These are phyloP conservation scores for Agroathelia rolfsii DNA, from an alignment of 1,284 basidiomycete genomes.

Conservation along the genomic window DNA sequence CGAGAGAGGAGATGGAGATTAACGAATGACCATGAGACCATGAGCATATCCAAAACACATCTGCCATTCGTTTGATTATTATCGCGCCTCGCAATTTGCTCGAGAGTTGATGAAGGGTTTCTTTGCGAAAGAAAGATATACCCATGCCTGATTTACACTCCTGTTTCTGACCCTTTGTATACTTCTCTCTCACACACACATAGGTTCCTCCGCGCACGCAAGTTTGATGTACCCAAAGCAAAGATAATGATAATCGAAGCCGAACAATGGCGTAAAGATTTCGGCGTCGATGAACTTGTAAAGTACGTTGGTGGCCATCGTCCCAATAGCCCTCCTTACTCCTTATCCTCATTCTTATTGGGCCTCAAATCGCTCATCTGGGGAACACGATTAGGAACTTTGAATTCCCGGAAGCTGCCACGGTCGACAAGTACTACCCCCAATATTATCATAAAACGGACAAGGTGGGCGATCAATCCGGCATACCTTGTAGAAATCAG, in stretches of 20 bases:
- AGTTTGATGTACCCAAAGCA: constrained; percentile 78
- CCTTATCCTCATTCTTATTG: constrained; percentile 1
- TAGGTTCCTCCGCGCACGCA: constrained; percentile 87
- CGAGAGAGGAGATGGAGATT: neutral
- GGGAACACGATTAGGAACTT: constrained; percentile 83
- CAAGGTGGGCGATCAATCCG: constrained; percentile 43
- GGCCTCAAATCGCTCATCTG: too few species aligned
- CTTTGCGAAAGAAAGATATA: too few species aligned
- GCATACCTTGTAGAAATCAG: too few species aligned
- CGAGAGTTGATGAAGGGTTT: too few species aligned
- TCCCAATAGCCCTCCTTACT: constrained; percentile 10
- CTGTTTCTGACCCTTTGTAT: too few species aligned
- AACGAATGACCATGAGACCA: constrained; percentile 3
- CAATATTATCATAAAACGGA: constrained; percentile 97
- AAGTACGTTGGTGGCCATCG: constrained; percentile 39
- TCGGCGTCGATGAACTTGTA: constrained; percentile 81
- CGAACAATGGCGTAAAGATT: constrained; percentile 89
- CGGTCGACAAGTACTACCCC: constrained; percentile 90
- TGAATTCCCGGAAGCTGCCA: constrained; percentile 76
- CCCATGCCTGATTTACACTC: too few species aligned
- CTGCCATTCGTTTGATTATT: constrained; percentile 2
- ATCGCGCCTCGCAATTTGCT: too few species aligned
- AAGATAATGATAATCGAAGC: constrained; percentile 79
- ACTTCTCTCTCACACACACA: too few species aligned
- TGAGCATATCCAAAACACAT: too few species aligned